These are phyloP conservation scores for Russula ochroleuca DNA, from an alignment of 768 basidiomycete species.

Conservation along the genomic window DNA sequence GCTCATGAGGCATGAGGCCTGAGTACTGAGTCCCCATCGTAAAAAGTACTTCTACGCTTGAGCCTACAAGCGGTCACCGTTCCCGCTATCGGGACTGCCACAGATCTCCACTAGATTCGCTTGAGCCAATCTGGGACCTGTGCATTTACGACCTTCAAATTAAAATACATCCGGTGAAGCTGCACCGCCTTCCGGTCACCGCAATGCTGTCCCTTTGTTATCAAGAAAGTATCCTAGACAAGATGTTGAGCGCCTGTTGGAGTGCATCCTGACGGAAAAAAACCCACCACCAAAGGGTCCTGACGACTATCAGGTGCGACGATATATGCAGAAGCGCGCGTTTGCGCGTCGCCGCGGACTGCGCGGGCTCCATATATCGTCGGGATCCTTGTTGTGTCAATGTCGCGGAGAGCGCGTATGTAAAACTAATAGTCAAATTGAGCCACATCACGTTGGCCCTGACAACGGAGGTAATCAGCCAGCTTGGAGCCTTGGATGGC, in stretches of 20 bases:
- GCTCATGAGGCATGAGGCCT: too few relatives aligned
- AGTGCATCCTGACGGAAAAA: background rate
- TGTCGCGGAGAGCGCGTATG: constrained; percentile 11
- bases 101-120: too few relatives aligned
- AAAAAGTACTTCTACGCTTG: background rate
- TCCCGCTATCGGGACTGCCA: too few relatives aligned
- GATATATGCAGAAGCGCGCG: background rate
- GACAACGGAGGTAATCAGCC: background rate
- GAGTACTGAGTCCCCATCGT: too few relatives aligned
- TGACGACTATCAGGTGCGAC: background rate
- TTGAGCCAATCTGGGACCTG: too few relatives aligned
- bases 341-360: background rate
- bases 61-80: background rate
- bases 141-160: too few relatives aligned
- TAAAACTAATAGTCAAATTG: constrained; percentile 3
- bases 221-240: background rate
- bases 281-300: background rate
- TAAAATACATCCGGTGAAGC: background rate
- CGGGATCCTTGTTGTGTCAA: constrained; percentile 1
- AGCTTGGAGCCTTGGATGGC: background rate
- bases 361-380: background rate
- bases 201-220: too few relatives aligned
- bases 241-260: background rate
- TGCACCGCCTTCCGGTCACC: too few relatives aligned
- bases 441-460: constrained; percentile 7